These are phyloP conservation scores for Chaetothyriales sp. DNA, from an alignment of 2,329 filamentous ascomycete genomes.

Conservation along the genomic window DNA sequence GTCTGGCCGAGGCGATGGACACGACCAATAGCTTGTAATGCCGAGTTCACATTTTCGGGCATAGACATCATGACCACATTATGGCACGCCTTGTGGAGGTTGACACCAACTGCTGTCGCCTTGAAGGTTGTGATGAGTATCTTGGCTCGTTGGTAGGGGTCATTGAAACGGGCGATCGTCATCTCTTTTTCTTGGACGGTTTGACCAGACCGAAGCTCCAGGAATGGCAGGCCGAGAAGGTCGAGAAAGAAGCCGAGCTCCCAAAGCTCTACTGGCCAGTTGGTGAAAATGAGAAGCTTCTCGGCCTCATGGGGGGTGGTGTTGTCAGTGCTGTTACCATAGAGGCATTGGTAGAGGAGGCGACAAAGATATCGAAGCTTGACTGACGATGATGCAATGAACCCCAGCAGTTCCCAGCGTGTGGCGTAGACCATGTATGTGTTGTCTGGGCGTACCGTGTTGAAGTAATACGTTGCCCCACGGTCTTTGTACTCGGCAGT, in stretches of 20 bases:
- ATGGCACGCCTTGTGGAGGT: neutral
- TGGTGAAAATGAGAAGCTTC: neutral
- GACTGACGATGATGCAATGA: neutral
- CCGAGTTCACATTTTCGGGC: neutral
- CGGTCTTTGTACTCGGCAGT: neutral
- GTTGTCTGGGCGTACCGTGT: neutral
- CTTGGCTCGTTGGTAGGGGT: neutral
- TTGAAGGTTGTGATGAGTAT: neutral
- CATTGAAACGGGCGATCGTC: neutral
- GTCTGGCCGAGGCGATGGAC: neutral
- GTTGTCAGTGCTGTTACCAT: neutral
- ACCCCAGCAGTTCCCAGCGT: neutral
- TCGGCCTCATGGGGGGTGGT: neutral
- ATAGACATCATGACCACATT: neutral
- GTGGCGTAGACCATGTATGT: neutral
- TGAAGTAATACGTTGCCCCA: neutral
- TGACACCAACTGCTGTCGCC: neutral
- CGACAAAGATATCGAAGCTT: neutral
- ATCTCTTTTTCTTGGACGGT: too few relatives aligned
- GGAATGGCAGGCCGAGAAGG: too few relatives aligned
- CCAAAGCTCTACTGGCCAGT: neutral
- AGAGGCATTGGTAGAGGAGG: neutral
- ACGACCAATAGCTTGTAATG: neutral
- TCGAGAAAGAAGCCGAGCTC: neutral
- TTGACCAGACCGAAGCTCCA: too few relatives aligned